phyloP scores from a whole-genome alignment of 139 green algal species.

The Chlorella sp. region DNA sequence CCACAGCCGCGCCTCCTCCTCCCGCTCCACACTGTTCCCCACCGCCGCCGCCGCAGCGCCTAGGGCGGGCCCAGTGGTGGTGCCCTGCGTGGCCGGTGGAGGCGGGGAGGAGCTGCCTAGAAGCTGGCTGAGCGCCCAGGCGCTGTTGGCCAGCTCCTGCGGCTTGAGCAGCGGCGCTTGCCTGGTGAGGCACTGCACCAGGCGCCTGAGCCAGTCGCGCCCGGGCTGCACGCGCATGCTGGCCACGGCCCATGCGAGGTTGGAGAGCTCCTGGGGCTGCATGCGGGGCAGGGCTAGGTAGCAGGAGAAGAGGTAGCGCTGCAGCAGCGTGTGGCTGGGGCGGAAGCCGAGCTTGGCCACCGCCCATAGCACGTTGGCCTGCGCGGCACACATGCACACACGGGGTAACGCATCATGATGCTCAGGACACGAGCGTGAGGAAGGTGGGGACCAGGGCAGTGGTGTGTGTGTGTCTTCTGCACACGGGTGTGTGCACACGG shows the following conservation, averaged over 20 bases:
- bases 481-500: background rate
- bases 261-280: constrained; percentile 30
- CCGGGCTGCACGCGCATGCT: constrained; percentile 12
- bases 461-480: background rate
- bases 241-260: constrained; percentile 23
- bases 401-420: background rate
- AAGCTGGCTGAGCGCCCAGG: constrained; percentile 18
- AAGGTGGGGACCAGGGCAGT: background rate
- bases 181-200: background rate
- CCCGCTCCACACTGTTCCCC: background rate
- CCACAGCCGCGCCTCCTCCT: background rate
- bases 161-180: background rate
- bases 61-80: background rate
- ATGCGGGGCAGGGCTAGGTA: constrained; percentile 19
- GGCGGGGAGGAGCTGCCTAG: background rate
- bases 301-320: constrained; percentile 20
- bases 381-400: background rate
- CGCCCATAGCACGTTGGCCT: constrained; percentile 34
- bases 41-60: background rate
- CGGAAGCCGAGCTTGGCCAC: constrained; percentile 27
- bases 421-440: background rate
- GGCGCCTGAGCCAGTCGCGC: constrained; percentile 8
- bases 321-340: constrained; percentile 13
- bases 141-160: constrained; percentile 16
- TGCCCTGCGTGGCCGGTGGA: background rate